Base-by-base conservation (phyloP, 2,329 filamentous ascomycete species). In the Colletotrichum sp. region DNA sequence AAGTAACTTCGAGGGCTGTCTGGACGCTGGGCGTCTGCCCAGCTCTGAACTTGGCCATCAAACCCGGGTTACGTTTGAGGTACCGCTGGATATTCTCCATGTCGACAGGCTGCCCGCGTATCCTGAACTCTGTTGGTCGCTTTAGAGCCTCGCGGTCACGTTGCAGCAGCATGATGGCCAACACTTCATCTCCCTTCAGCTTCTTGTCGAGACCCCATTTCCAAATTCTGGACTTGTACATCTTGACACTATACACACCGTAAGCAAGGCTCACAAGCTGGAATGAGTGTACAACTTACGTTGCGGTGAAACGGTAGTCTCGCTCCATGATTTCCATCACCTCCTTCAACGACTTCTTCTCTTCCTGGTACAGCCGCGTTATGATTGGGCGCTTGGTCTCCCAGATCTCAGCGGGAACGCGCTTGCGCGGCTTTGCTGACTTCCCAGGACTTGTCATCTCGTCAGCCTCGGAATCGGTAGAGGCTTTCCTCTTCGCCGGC, bases 191-290 rank as follows among this genome's bases (percentile, higher is more conserved):
- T 58, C 85, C 83, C 77, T 86, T 85, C 67, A 86, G 80, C 77
- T 86, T 86, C 78, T 86, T 86, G 67, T 85, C 84, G 57, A 86
- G 82, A 7, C 84, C 83, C 85, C 85, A 86, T 77, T 84, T 83
- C 80, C 82, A 84, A 64, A 86, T 85, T 60, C 85, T 82, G 60
- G 85, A 86, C 80, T 86, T 86, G 79, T 85, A 86, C 84, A 86
- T 86, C 78, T 85, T 86, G 70, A 84, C 83, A 24, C 84, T 86
- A 72, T 28, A 68, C 21, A 55, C 48, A 55, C 57, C 55, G 28
- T 70, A 36, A 77, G 70, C 18, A 34, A 30, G 3, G 15, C 13
- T 24, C 71, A 21, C 24, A 65, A 57, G 30, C 30, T 10, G 55
- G 6, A 52, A 48, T 57, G 65, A 15, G 13, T 43, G 64, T 55